Evolutionary conservation across 768 basidiomycete genomes (phyloP).

Genomic region (Boletales sp.): DNA sequence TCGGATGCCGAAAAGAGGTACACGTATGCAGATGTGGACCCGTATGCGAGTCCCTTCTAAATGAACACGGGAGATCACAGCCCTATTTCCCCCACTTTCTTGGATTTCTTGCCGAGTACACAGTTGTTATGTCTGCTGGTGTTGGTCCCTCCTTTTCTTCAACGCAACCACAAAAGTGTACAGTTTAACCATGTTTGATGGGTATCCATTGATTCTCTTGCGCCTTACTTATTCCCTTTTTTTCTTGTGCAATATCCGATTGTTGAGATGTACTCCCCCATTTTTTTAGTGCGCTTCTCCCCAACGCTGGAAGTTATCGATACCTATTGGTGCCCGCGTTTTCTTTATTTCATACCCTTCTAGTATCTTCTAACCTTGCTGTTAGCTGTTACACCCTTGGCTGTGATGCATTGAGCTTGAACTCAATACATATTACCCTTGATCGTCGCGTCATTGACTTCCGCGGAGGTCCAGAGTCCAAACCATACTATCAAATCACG

Average conservation of each 20-base stretch:
- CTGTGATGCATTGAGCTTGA: too few relatives aligned
- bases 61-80: too few relatives aligned
- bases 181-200: slow-evolving; percentile 11
- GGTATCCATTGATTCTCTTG: neutral
- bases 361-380: neutral
- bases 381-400: too few relatives aligned
- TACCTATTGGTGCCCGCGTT: slow-evolving; percentile 15
- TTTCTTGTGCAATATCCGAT: slow-evolving; percentile 4
- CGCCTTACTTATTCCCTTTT: neutral
- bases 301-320: slow-evolving; percentile 12
- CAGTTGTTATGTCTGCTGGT: neutral
- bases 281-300: neutral
- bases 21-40: slow-evolving; percentile 26
- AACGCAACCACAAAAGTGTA: slow-evolving; percentile 9
- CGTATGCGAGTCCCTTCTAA: slow-evolving; percentile 13
- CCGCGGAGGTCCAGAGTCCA: too few relatives aligned
- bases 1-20: slow-evolving; percentile 19
- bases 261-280: neutral
- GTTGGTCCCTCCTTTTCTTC: neutral
- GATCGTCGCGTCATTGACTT: too few relatives aligned
- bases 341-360: slow-evolving; percentile 17
- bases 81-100: too few relatives aligned
- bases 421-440: too few relatives aligned
- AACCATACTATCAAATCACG: too few relatives aligned
- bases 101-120: neutral